phyloP scores from a whole-genome alignment of 1,284 basidiomycete species.

The Papiliotrema terrestris region DNA sequence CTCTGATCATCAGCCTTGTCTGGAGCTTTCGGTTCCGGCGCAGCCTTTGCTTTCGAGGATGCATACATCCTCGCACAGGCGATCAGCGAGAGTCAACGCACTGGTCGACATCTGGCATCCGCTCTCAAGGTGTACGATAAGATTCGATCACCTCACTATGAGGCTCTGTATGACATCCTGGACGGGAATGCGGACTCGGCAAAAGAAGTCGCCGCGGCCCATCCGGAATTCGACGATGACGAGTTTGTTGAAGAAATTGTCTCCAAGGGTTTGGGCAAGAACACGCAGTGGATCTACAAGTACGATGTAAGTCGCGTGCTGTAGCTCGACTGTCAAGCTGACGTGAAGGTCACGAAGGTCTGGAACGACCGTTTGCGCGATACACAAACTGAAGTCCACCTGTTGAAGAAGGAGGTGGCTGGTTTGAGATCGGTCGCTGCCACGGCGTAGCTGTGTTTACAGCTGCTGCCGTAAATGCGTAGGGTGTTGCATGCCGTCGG shows the following conservation, averaged over 20 bases:
- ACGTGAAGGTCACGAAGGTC: neutral
- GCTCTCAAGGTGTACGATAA: constrained; percentile 22
- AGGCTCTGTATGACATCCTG: constrained; percentile 19
- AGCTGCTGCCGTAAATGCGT: no score
- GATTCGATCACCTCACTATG: constrained; percentile 24
- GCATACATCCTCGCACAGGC: constrained; percentile 19
- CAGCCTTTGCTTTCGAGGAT: constrained; percentile 33
- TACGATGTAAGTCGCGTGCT: constrained; percentile 18
- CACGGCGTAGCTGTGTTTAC: no score
- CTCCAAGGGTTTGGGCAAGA: neutral
- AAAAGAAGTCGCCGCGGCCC: constrained; percentile 7
- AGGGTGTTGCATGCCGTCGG: no score
- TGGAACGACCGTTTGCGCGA: neutral
- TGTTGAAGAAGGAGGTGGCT: no score
- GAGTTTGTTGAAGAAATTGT: constrained; percentile 17
- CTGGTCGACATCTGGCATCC: neutral
- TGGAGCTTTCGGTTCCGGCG: constrained; percentile 28
- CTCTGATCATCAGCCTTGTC: constrained; percentile 13
- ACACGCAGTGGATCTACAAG: constrained; percentile 21
- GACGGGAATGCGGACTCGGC: constrained; percentile 13
- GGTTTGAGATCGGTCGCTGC: no score
- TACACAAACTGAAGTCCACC: neutral
- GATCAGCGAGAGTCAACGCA: constrained; percentile 7
- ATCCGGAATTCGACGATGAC: constrained; percentile 10
- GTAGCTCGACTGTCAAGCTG: neutral